Base-by-base conservation (phyloP, 2,329 filamentous ascomycete species). In the Whalleya microplaca region DNA sequence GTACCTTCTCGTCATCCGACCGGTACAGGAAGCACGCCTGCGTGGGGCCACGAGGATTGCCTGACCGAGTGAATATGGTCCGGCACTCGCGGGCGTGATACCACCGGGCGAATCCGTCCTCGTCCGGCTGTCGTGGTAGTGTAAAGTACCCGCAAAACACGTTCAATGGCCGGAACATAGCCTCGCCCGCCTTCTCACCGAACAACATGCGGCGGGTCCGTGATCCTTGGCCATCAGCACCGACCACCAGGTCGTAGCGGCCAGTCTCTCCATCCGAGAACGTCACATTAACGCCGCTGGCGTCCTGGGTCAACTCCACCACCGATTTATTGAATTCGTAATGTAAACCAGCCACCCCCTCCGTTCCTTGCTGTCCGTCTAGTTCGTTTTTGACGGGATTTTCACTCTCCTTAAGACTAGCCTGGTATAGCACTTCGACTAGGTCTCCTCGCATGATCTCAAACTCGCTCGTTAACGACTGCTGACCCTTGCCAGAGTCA, bases 391-490 rank as follows among this genome's bases (percentile, higher is more conserved):
- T 9, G 4, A 27, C 23, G 23, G 23, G 4, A 27, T 27, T 4
- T 27, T 27, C 9, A 27, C 23, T 9, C n/a, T 64, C 63, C 12
- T 68, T 59, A 9, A 67, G 59, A 20, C 72, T 74, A 18, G 62
- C 69, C 0, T 82, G 73, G 61, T 80, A 79, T 1, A 87, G 66
- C 2, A 86, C 71, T 10, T 72, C 68, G 3, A 78, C 76, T n/a
- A 87, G 64, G 50, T 85, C 80, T 0, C 80, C 83, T 8, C 84
- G 74, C 76, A 87, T 81, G 47, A 87, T 81, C 71, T 87, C 84
- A 56, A 76, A 85, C 53, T 87, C 84, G 56, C 77, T 79, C 0
- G 80, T 82, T 21, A 84, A 68, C 8, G 69, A 71, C 63, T 82
- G 79, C 29, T 61, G 64, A 0, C 77, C 76, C 50, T 74, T 69